Evolutionary conservation across 768 basidiomycete species (phyloP), one percentile per base, ranked within the genome.

Genomic region (Boletus sp.): DNA sequence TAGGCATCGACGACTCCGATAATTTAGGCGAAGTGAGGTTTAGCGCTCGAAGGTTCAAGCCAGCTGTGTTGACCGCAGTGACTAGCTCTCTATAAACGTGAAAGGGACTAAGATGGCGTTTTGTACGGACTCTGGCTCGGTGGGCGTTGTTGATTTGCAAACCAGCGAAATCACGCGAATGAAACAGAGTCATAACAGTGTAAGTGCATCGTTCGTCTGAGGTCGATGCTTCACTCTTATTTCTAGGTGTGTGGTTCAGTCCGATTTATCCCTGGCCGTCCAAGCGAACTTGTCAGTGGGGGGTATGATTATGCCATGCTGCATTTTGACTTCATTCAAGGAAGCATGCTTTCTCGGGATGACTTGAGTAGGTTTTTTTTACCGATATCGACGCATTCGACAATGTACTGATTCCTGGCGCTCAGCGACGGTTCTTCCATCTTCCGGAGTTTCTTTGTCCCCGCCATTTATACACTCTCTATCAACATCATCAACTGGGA

Each of bases 381-480:
- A n/a, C n/a, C 17, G 23, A 40, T 37, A 25, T 50, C 32, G 23
- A 15, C 4, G 23, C 27, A 35, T 37, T 32, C 8, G 0, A 14
- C 32, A 33, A 32, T 21, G n/a, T 38, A 39, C 44, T 60, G 47
- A 47, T 43, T 2, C n/a, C 23, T 53, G 17, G 38, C 47, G 14
- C 39, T 40, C 29, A 61, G 56, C 59, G 78, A 81, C 76, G 8
- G 60, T 77, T 5, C 69, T 74, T 4, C 70, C 75, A 34, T 69
- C 72, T 13, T 75, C 75, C 1, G 81, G 80, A 1, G 74, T 87
- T 54, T 76, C 82, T 0, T 70, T 91, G 25, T 83, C 88, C 2
- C 89, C 89, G 1, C 88, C 90, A 1, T 93, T 92, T 65, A 71
- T 92, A 48, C 76, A 83, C 67, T 85, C 80, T 23, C 71, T 81